phyloP scores from a whole-genome alignment of 1,139 yeast species.

The Keqinozyma sinolaborantium region DNA sequence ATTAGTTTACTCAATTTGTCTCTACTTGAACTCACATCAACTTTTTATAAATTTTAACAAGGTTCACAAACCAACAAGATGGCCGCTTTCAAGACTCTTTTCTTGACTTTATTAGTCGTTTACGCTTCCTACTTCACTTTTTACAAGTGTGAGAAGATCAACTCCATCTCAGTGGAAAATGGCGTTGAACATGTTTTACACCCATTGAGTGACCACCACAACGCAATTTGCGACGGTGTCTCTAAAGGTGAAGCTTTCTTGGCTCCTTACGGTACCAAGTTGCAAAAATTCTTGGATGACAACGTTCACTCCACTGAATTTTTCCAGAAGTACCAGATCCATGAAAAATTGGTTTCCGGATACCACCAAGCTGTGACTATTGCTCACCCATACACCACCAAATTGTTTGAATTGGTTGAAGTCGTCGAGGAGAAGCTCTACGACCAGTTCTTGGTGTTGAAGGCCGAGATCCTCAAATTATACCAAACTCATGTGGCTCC shows the following conservation, averaged over 20 bases:
- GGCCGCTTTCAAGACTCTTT: constrained; percentile 19
- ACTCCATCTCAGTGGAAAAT: constrained; percentile 28
- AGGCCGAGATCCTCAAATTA: constrained; percentile 1
- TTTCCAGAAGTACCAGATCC: constrained; percentile 32
- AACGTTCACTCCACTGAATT: constrained; percentile 36
- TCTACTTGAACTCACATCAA: constrained; percentile 7
- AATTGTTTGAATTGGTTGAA: constrained; percentile 29
- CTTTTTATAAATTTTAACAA: too few species aligned
- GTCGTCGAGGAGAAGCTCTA: constrained; percentile 24
- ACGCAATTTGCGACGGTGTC: constrained; percentile 33
- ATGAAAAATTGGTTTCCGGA: constrained; percentile 20
- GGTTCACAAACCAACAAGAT: too few species aligned
- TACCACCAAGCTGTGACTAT: constrained; percentile 12
- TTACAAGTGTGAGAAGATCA: constrained; percentile 38
- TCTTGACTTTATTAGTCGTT: constrained; percentile 26
- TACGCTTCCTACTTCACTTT: constrained; percentile 37
- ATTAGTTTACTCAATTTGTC: not conserved
- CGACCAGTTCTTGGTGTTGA: constrained; percentile 11
- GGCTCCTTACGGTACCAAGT: constrained; percentile 29
- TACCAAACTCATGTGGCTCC: constrained; percentile 6
- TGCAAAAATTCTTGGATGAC: constrained; percentile 28
- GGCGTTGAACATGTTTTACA: constrained; percentile 28
- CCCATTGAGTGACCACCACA: constrained; percentile 36
- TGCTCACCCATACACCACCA: constrained; percentile 26
- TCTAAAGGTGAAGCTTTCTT: constrained; percentile 24